These are phyloP conservation scores for Russula sp. DNA, from an alignment of 768 basidiomycete species.

Conservation along the genomic window DNA sequence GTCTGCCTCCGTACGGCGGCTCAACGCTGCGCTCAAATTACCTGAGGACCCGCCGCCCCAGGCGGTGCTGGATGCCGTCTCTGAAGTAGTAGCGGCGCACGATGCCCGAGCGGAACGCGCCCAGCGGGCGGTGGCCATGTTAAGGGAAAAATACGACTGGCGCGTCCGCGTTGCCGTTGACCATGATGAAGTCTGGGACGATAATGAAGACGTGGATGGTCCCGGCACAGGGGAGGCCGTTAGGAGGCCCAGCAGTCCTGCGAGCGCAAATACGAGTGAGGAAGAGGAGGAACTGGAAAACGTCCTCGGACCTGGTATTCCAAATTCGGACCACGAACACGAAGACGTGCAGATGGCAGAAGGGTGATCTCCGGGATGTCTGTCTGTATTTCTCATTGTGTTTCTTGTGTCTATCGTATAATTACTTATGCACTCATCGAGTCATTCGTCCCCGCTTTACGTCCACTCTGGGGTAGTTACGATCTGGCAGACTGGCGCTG, in stretches of 20 bases:
- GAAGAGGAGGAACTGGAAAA: constrained; percentile 31
- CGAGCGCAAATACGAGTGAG: constrained; percentile 27
- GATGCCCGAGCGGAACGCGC: constrained; percentile 76
- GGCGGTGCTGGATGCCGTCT: constrained; percentile 36
- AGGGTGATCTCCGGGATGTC: constrained; percentile 3
- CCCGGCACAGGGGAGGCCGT: constrained; percentile 50
- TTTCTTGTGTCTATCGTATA: not conserved
- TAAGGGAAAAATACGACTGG: constrained; percentile 80
- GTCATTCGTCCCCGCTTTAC: not conserved
- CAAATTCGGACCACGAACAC: constrained; percentile 25
- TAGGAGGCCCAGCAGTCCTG: constrained; percentile 59
- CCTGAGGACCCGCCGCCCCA: constrained; percentile 43
- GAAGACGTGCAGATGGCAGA: constrained; percentile 28
- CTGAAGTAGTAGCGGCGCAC: constrained; percentile 56
- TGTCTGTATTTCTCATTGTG: constrained; percentile 3
- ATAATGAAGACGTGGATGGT: constrained; percentile 68
- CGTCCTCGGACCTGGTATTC: constrained; percentile 28
- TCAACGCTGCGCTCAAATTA: constrained; percentile 49
- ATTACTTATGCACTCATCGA: not conserved
- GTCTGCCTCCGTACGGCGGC: constrained; percentile 65
- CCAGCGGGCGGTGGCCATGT: constrained; percentile 71
- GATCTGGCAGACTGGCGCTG: not conserved
- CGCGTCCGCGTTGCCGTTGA: constrained; percentile 76
- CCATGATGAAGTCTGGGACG: constrained; percentile 61
- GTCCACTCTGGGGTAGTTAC: not conserved